These are phyloP conservation scores for Corylus americana DNA, from an alignment of 306 rosid genomes.

Conservation along the genomic window DNA sequence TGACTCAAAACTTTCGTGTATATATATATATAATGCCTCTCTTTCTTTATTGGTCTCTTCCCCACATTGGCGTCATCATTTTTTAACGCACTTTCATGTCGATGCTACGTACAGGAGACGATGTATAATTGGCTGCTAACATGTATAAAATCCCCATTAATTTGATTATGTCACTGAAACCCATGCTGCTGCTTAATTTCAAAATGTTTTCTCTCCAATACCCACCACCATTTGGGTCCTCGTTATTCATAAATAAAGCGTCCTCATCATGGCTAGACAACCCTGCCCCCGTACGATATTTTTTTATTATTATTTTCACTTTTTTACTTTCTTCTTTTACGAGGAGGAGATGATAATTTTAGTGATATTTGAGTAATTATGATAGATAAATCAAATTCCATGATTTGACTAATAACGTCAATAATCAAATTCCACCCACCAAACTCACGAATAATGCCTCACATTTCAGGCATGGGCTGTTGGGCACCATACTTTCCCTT, in stretches of 20 bases:
- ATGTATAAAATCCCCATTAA: background rate
- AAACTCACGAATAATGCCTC: constrained; percentile 9
- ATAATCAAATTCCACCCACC: background rate
- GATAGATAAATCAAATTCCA: background rate
- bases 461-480: constrained; percentile 7
- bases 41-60: background rate
- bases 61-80: constrained; percentile 41
- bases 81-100: constrained; percentile 49
- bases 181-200: constrained; percentile 36
- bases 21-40: too few species aligned
- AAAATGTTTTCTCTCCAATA: constrained; percentile 24
- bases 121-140: constrained; percentile 29
- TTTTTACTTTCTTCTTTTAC: background rate
- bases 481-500: constrained; percentile 8
- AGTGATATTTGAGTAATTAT: background rate
- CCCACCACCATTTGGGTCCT: constrained; percentile 34
- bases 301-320: background rate
- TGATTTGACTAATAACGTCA: background rate
- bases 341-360: background rate
- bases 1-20: background rate
- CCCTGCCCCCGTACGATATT: background rate
- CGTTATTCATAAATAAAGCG: background rate
- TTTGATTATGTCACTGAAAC: constrained; percentile 52
- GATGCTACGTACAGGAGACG: constrained; percentile 48
- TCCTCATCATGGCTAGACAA: background rate